These are phyloP conservation scores for Skeletonema costatum DNA, from an alignment of 108 stramenopile genomes.

Conservation along the genomic window DNA sequence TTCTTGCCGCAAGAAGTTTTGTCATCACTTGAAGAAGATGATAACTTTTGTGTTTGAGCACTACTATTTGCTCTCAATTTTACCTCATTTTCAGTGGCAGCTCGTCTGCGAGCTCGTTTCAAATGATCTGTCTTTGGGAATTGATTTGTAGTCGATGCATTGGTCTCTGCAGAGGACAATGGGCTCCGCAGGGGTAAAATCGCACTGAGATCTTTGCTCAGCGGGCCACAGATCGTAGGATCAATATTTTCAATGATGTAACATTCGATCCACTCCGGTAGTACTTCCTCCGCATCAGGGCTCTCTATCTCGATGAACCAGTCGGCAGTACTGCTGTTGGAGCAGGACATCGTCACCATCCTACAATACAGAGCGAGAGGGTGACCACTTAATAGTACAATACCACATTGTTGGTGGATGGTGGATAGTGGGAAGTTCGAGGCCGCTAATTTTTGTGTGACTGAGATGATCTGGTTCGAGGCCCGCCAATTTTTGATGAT, in stretches of 20 bases:
- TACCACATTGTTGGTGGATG: too few relatives aligned
- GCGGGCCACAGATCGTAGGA: slow-evolving; percentile 21
- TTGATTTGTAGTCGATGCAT: background rate
- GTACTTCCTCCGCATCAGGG: slow-evolving; percentile 1
- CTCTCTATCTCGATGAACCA: slow-evolving; percentile 34
- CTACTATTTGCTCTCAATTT: background rate
- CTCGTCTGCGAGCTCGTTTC: slow-evolving; percentile 28
- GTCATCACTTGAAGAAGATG: background rate
- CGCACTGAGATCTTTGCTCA: slow-evolving; percentile 22
- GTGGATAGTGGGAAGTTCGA: too few relatives aligned
- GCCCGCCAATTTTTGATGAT: too few relatives aligned
- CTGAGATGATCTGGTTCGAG: too few relatives aligned
- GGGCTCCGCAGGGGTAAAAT: slow-evolving; percentile 32
- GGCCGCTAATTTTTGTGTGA: too few relatives aligned
- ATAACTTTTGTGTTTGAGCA: background rate
- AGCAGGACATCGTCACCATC: background rate
- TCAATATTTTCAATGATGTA: slow-evolving; percentile 32
- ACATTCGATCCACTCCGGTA: slow-evolving; percentile 30
- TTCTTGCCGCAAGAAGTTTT: background rate
- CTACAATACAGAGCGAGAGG: too few relatives aligned
- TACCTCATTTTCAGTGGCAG: slow-evolving; percentile 13
- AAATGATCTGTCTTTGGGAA: slow-evolving; percentile 31
- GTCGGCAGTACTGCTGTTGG: background rate
- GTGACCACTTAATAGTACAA: too few relatives aligned
- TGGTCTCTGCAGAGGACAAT: background rate